phyloP scores from a whole-genome alignment of 768 basidiomycete species.

The Mycena kentingensis region DNA sequence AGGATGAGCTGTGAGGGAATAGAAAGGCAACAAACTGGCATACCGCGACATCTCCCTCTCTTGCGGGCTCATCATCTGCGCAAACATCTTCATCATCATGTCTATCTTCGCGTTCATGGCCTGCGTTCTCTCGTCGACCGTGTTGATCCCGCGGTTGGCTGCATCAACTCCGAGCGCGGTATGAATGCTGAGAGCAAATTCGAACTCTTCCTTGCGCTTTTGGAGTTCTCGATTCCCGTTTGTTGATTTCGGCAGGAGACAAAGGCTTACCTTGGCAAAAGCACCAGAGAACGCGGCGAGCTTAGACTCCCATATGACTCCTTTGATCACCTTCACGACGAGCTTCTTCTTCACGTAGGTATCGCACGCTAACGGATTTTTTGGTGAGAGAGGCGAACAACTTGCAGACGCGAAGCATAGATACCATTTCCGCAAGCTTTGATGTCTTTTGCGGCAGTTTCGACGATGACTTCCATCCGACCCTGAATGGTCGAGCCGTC shows the following conservation, averaged over 20 bases:
- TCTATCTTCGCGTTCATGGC: slow-evolving; percentile 22
- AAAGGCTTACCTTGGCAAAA: no score
- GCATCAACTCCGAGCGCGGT: slow-evolving; percentile 27
- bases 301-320: slow-evolving; percentile 31
- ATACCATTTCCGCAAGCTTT: slow-evolving; percentile 36
- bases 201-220: slow-evolving; percentile 28
- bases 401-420: slow-evolving; percentile 28
- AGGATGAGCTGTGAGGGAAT: background rate
- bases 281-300: slow-evolving; percentile 25
- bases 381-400: slow-evolving; percentile 7
- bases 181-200: slow-evolving; percentile 31
- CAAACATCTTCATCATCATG: slow-evolving; percentile 28
- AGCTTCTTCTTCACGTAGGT: slow-evolving; percentile 11
- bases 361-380: background rate
- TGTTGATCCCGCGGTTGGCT: background rate
- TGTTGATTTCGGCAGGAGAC: no score
- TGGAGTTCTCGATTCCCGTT: no score
- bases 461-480: slow-evolving; percentile 33
- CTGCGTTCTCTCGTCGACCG: slow-evolving; percentile 15
- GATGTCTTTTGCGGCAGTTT: slow-evolving; percentile 32
- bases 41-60: slow-evolving; percentile 27
- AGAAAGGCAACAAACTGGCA: background rate
- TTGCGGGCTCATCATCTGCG: slow-evolving; percentile 24
- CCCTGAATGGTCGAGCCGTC: slow-evolving; percentile 37
- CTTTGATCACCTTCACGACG: slow-evolving; percentile 34